Evolutionary conservation across 2,329 filamentous ascomycete genomes (phyloP).

Genomic region (Xylaria sp.): DNA sequence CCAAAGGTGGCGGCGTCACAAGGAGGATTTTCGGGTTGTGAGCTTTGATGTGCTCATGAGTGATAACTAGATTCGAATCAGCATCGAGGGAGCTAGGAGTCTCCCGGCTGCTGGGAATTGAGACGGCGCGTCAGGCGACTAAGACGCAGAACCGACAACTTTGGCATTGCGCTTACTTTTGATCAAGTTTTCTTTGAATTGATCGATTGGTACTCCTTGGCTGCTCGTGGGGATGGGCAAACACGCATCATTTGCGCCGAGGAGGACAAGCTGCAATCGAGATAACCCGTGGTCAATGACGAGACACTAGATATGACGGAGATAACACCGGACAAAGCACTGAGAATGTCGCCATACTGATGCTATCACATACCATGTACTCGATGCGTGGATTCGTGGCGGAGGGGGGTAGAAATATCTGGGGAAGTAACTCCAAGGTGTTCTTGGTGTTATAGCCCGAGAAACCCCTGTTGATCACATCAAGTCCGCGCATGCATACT

Average conservation of each 20-base stretch:
- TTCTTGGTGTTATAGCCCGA: constrained; percentile 81
- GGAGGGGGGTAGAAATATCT: constrained; percentile 64
- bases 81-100: constrained; percentile 43
- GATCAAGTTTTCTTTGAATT: constrained; percentile 68
- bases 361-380: constrained; percentile 53
- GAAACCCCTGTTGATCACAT: constrained; percentile 84
- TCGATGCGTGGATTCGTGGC: constrained; percentile 54
- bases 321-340: constrained; percentile 6
- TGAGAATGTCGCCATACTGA: constrained; percentile 4
- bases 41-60: constrained; percentile 61
- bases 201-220: constrained; percentile 73
- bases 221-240: constrained; percentile 55
- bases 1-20: constrained; percentile 75
- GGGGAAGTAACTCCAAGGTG: constrained; percentile 61
- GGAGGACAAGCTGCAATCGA: constrained; percentile 59
- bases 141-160: not conserved
- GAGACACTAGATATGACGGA: not conserved
- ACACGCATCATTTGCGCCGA: constrained; percentile 87
- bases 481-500: constrained; percentile 73
- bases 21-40: constrained; percentile 72
- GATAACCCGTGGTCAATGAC: not conserved
- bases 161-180: constrained; percentile 21
- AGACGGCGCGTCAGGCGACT: not conserved
- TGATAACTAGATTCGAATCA: constrained; percentile 59
- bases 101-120: not conserved